Evolutionary conservation across 2,329 filamentous ascomycete species (phyloP).

Genomic region (Thelonectria discophora): DNA sequence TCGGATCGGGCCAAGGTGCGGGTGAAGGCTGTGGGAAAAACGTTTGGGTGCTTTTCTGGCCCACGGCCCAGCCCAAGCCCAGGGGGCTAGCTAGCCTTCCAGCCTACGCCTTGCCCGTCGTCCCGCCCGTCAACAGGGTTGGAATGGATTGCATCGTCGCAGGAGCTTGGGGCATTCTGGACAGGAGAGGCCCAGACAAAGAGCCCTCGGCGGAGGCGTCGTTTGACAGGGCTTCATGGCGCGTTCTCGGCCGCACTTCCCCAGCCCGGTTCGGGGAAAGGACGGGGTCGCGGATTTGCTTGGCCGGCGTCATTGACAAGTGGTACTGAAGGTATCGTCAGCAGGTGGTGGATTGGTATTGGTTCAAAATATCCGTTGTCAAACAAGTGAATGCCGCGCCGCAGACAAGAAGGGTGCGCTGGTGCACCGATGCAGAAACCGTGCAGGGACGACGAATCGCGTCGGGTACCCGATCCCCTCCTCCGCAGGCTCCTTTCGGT

Average conservation of each 20-base stretch:
- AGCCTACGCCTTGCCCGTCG: slow-evolving; percentile 10
- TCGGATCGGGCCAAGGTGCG: slow-evolving; percentile 36
- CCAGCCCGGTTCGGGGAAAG: not conserved
- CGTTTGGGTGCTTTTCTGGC: slow-evolving; percentile 15
- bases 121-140: slow-evolving; percentile 15
- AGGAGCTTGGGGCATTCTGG: slow-evolving; percentile 14
- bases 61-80: slow-evolving; percentile 9
- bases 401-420: no score
- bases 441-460: not conserved
- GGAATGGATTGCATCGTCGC: slow-evolving; percentile 11
- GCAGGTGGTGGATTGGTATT: not conserved
- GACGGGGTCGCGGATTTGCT: not conserved
- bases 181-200: not conserved
- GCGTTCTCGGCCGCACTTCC: slow-evolving; percentile 10
- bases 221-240: slow-evolving; percentile 3
- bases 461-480: not conserved
- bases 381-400: not conserved
- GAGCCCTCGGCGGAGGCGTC: not conserved
- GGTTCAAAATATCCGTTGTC: no score
- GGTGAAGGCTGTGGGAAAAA: slow-evolving; percentile 26
- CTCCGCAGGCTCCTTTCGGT: not conserved
- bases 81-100: not conserved
- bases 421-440: not conserved
- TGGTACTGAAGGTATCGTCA: not conserved
- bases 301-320: not conserved